Percentiles rank a stretch among this genome's conserved stretches.
phyloP scores from a whole-genome alignment of 2,329 filamentous ascomycete genomes.

The Scedosporium boydii region DNA sequence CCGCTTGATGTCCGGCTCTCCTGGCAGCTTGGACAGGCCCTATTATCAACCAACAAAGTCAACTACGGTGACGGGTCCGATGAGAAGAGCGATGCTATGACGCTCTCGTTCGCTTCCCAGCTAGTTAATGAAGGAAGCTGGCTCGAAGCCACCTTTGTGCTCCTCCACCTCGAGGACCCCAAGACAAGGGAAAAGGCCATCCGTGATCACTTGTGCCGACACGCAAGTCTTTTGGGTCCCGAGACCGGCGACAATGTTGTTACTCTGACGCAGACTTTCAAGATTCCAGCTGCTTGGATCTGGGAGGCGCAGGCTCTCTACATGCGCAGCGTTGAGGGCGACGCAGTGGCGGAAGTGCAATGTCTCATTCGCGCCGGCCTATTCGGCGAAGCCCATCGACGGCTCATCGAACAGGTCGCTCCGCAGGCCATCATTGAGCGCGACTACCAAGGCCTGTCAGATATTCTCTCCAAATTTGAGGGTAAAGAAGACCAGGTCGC shows the following conservation, averaged over 20 bases:
- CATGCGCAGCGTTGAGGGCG: conserved; percentile 63
- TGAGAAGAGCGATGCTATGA: conserved; percentile 56
- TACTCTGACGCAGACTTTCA: conserved; percentile 53
- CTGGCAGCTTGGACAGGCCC: conserved; percentile 74
- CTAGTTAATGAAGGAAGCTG: conserved; percentile 56
- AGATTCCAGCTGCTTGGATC: conserved; percentile 69
- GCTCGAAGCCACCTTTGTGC: conserved; percentile 64
- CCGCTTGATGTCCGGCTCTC: conserved; percentile 66
- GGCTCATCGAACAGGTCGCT: conserved; percentile 71
- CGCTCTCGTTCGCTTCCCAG: conserved; percentile 55
- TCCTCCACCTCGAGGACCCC: conserved; percentile 62
- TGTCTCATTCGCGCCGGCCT: conserved; percentile 72
- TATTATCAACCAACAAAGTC: conserved; percentile 41
- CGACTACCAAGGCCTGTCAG: conserved; percentile 61
- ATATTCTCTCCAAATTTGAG: conserved; percentile 64
- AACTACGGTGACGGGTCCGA: conserved; percentile 43
- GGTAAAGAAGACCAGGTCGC: conserved; percentile 50
- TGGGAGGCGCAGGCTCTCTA: conserved; percentile 80
- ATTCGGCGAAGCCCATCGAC: conserved; percentile 72
- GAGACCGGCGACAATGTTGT: conserved; percentile 47
- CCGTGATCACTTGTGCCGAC: conserved; percentile 64
- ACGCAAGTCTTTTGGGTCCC: conserved; percentile 56
- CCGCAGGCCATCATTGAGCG: conserved; percentile 74
- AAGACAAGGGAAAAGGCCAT: conserved; percentile 56
- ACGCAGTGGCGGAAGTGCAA: conserved; percentile 62